These are phyloP conservation scores for Azolla pinnata DNA, from an alignment of 75 land plant species.

Conservation along the genomic window DNA sequence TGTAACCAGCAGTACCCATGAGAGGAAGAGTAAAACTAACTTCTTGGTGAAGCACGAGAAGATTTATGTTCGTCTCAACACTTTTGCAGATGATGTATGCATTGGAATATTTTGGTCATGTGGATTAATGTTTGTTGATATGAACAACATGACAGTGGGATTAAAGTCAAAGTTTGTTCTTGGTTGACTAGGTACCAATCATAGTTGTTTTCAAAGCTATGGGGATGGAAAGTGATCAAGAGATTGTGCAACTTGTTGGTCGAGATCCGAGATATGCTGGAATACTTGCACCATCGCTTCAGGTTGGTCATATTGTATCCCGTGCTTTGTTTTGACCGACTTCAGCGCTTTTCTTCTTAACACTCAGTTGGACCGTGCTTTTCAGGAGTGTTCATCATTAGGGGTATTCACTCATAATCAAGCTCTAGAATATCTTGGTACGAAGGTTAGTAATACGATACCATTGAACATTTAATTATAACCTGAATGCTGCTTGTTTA, in stretches of 20 bases:
- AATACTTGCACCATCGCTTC: conserved; percentile 75
- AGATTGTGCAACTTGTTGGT: conserved; percentile 93
- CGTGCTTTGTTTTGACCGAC: too few relatives aligned
- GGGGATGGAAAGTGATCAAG: conserved; percentile 99
- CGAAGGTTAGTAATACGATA: conserved; percentile 48
- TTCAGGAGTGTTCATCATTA: conserved; percentile 65
- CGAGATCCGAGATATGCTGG: conserved; percentile 75
- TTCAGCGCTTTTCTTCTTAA: too few relatives aligned
- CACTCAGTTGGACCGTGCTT: too few relatives aligned
- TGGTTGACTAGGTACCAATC: conserved; percentile 86
- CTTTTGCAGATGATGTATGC: conserved; percentile 48
- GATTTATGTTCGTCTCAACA: conserved; percentile 59
- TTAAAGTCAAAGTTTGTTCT: too few relatives aligned
- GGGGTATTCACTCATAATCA: conserved; percentile 53
- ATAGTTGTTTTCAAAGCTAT: conserved; percentile 89
- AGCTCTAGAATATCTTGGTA: conserved; percentile 72
- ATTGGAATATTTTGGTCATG: too few relatives aligned
- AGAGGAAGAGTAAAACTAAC: conserved; percentile 80
- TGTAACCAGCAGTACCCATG: conserved; percentile 89
- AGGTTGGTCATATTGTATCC: conserved; percentile 33
- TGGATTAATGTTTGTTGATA: too few relatives aligned
- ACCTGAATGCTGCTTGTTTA: too few relatives aligned
- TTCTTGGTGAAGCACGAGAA: conserved; percentile 73
- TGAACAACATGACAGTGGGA: too few relatives aligned
- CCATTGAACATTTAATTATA: too few relatives aligned